Evolutionary conservation across 441 rosid genomes (phyloP).

Genomic region (Gossypium laxum): DNA sequence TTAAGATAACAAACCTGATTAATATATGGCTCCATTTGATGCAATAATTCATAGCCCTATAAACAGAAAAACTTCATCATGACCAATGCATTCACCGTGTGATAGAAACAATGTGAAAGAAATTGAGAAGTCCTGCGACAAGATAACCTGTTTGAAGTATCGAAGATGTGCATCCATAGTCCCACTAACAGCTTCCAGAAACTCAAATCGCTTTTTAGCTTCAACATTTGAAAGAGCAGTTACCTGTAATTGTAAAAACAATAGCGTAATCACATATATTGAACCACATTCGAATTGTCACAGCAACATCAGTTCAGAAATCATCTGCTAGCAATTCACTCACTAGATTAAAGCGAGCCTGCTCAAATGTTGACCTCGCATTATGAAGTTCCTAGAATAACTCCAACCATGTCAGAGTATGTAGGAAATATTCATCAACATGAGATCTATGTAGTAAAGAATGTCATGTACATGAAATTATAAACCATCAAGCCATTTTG

Average conservation of each 20-base stretch:
- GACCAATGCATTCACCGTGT: constrained; percentile 13
- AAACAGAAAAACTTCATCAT: constrained; percentile 21
- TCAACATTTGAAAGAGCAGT: constrained; percentile 91
- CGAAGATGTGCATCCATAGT: constrained; percentile 99
- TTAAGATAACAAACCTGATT: constrained; percentile 55
- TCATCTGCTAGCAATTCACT: constrained; percentile 22
- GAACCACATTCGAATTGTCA: constrained; percentile 1
- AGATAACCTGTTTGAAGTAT: constrained; percentile 78
- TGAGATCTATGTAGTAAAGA: constrained; percentile 6
- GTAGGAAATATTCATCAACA: neutral
- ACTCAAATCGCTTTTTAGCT: constrained; percentile 95
- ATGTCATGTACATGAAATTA: constrained; percentile 2
- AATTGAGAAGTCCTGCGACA: constrained; percentile 6
- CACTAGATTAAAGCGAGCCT: constrained; percentile 89
- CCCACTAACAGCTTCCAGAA: constrained; percentile 96
- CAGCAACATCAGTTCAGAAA: neutral
- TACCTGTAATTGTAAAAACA: constrained; percentile 37
- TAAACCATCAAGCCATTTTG: neutral
- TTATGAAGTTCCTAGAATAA: constrained; percentile 74
- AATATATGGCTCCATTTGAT: constrained; percentile 99
- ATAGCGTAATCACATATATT: neutral
- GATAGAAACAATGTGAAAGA: constrained; percentile 11
- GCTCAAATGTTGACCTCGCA: constrained; percentile 87
- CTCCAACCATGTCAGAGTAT: constrained; percentile 13
- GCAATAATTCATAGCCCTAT: constrained; percentile 91